Base-by-base conservation (phyloP, 306 rosid species). In the Neltuma alba region DNA sequence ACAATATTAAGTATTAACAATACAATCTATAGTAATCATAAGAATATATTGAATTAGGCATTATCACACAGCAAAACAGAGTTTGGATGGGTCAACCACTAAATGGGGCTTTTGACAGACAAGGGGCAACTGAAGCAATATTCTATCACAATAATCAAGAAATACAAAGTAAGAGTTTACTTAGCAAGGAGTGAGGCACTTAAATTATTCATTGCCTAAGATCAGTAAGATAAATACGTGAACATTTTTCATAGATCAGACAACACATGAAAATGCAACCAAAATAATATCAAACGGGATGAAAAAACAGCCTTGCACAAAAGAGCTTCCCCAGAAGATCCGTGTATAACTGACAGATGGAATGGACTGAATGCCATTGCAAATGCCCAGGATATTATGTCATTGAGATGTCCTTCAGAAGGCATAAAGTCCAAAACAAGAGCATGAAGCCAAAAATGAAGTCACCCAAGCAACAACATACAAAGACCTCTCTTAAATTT, bases 1-100 rank as follows among this genome's bases (percentile, higher is more conserved):
- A 41, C 52, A 57, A 52, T 18, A 57, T 60, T 38, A 75, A 61
- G 65, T 55, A 36, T 67, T 9, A 72, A 41, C 47, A 33, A 52
- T 34, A 41, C 50, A 55, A 74, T 7, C n/a, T 34, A 62, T 36
- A 80, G 10, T 18, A 76, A n/a, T 12, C 23, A 77, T 27, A 21
- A 69, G 15, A 55, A 54, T 27, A 25, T 25, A 64, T 67, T 55
- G 36, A 38, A 66, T 54, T 55, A 33, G 33, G 36, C 33, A 5
- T 60, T 52, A 68, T 14, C 44, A 18, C 27, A 37, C 50, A 20
- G 31, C 2, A 64, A 62, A 72, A 31, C 20, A 67, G 9, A 62
- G 38, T 36, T 76, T 48, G 38, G 25, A 63, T 4, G 9, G 31
- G 16, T 5, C 33, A 23, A 23, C 10, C 6, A 68, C 73, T 42